Evolutionary conservation across 768 basidiomycete genomes (phyloP).

Genomic region (Suillus subaureus): DNA sequence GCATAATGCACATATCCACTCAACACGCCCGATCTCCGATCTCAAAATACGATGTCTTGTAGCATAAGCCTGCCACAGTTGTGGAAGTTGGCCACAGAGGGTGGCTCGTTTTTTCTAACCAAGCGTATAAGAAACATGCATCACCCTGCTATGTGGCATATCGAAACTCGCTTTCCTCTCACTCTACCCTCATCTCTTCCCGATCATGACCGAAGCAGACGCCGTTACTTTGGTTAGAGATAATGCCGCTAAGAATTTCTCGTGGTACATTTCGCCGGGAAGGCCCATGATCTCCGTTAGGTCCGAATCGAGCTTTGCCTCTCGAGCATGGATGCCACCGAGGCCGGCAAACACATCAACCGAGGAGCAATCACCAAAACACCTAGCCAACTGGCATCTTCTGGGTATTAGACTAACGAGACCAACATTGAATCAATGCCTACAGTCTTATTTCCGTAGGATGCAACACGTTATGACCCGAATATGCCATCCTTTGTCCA

Average conservation of each 20-base stretch:
- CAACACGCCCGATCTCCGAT: not conserved
- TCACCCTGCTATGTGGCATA: too few species aligned
- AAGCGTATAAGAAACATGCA: not conserved
- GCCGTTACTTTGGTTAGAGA: not conserved
- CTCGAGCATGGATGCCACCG: slow-evolving; percentile 1
- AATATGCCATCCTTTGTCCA: slow-evolving; percentile 8
- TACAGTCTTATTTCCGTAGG: slow-evolving; percentile 9
- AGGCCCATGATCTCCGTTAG: not conserved
- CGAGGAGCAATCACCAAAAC: not conserved
- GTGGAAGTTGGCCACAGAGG: not conserved
- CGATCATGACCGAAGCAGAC: not conserved
- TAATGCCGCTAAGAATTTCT: not conserved
- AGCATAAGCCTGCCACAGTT: not conserved
- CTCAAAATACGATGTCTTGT: not conserved
- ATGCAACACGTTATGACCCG: not conserved
- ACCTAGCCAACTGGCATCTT: not conserved
- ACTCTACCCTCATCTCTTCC: not conserved
- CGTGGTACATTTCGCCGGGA: slow-evolving; percentile 7
- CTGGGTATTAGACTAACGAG: not conserved
- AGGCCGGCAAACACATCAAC: not conserved
- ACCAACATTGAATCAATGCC: not conserved
- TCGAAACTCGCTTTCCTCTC: not conserved
- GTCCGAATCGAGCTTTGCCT: not conserved
- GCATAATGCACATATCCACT: not conserved
- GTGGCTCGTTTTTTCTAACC: not conserved